A percentile compares a stretch with the other conserved stretches of the same genome.
These are phyloP conservation scores for Clarireedia paspali DNA, from an alignment of 2,329 filamentous ascomycete genomes.

Conservation along the genomic window DNA sequence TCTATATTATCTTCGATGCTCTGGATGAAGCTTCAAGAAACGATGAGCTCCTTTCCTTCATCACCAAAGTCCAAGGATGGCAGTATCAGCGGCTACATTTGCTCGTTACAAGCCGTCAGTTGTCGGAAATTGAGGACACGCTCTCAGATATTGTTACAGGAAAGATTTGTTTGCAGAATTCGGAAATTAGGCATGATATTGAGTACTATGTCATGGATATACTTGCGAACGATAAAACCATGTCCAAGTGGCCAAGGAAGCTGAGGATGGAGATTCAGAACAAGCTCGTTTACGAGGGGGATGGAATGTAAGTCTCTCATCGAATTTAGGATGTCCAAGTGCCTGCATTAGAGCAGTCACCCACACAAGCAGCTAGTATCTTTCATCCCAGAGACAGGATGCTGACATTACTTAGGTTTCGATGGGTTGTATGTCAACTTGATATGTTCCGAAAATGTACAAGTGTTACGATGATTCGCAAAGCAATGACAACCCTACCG, in stretches of 20 bases:
- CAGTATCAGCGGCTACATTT: slow-evolving; percentile 13
- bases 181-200: slow-evolving; percentile 24
- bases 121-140: slow-evolving; percentile 27
- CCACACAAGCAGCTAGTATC: not conserved
- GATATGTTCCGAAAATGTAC: slow-evolving; percentile 21
- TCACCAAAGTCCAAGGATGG: slow-evolving; percentile 21
- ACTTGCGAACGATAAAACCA: slow-evolving; percentile 18
- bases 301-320: slow-evolving; percentile 28
- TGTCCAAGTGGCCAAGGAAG: slow-evolving; percentile 22
- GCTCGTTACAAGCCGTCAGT: slow-evolving; percentile 30
- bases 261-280: slow-evolving; percentile 24
- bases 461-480: slow-evolving; percentile 18
- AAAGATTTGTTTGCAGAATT: slow-evolving; percentile 17
- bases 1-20: slow-evolving; percentile 33
- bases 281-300: slow-evolving; percentile 22
- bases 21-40: slow-evolving; percentile 31
- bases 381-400: not conserved
- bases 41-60: slow-evolving; percentile 22
- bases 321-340: not conserved
- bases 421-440: slow-evolving; percentile 32
- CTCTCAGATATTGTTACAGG: slow-evolving; percentile 16
- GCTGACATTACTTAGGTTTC: slow-evolving; percentile 25
- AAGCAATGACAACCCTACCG: slow-evolving; percentile 29
- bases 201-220: slow-evolving; percentile 21
- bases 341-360: not conserved